phyloP scores from a whole-genome alignment of 148 eudicot genomes.

The Silene uniflora region DNA sequence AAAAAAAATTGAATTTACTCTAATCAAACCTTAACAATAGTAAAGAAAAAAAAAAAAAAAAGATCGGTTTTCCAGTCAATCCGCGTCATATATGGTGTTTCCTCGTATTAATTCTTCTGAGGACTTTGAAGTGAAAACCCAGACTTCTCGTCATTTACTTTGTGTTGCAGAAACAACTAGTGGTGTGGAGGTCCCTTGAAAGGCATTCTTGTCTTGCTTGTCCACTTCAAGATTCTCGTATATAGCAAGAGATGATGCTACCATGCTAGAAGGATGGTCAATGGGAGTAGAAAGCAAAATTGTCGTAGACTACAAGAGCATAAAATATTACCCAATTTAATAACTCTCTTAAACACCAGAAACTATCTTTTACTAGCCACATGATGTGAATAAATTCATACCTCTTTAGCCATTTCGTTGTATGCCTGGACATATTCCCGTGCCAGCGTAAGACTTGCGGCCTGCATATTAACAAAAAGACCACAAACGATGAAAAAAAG shows the following conservation, averaged over 20 bases:
- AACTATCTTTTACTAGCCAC: neutral
- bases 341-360: neutral
- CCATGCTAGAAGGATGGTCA: constrained; percentile 55
- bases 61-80: neutral
- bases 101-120: constrained; percentile 14
- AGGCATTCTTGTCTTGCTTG: constrained; percentile 11
- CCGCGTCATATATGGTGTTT: neutral
- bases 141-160: constrained; percentile 27
- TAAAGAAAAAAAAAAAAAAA: neutral
- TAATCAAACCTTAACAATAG: constrained; percentile 1
- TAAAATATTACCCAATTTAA: neutral
- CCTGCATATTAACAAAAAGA: constrained; percentile 44
- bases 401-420: constrained; percentile 70
- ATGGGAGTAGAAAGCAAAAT: constrained; percentile 60
- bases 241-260: constrained; percentile 49
- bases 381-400: constrained; percentile 19
- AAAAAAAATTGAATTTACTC: constrained; percentile 10
- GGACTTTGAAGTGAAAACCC: constrained; percentile 53
- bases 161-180: constrained; percentile 11
- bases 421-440: constrained; percentile 86
- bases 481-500: neutral
- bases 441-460: constrained; percentile 82
- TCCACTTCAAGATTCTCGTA: constrained; percentile 51
- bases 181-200: constrained; percentile 18
- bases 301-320: constrained; percentile 56